Evolutionary conservation across 345 rosid species (phyloP).

Genomic region (Durio zibethinus): DNA sequence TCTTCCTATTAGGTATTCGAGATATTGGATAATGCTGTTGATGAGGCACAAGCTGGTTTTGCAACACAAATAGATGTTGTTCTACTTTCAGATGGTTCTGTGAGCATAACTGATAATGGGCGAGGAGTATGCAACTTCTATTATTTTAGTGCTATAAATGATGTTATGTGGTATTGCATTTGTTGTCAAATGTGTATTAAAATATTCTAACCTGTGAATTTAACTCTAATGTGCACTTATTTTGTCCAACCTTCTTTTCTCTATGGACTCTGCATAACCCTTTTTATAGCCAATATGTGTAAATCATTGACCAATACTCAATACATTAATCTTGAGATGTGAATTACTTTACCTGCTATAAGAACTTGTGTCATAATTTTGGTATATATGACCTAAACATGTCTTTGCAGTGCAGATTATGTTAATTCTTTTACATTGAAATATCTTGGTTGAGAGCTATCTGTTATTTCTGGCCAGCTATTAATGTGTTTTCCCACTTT

Average conservation of each 20-base stretch:
- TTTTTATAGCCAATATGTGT: background rate
- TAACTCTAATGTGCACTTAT: background rate
- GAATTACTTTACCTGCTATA: background rate
- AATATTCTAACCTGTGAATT: background rate
- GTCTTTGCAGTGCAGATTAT: background rate
- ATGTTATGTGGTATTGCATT: background rate
- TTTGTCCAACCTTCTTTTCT: background rate
- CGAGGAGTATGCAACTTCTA: conserved; percentile 75
- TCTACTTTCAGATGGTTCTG: conserved; percentile 73
- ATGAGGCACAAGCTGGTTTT: conserved; percentile 98
- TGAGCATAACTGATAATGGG: conserved; percentile 84
- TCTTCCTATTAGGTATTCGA: conserved; percentile 72
- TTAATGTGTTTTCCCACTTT: conserved; percentile 7
- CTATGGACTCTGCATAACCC: background rate
- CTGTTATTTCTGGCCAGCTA: background rate
- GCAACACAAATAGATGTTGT: conserved; percentile 72
- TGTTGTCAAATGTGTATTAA: background rate
- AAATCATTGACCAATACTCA: background rate
- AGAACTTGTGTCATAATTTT: background rate
- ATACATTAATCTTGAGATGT: background rate
- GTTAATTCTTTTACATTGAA: background rate
- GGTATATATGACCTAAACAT: background rate
- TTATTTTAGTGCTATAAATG: background rate
- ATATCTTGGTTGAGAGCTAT: background rate
- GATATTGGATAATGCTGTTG: conserved; percentile 94